Evolutionary conservation across 2,329 filamentous ascomycete genomes (phyloP), one percentile per base, ranked within the genome.

Genomic region (Arthroderma sp.): DNA sequence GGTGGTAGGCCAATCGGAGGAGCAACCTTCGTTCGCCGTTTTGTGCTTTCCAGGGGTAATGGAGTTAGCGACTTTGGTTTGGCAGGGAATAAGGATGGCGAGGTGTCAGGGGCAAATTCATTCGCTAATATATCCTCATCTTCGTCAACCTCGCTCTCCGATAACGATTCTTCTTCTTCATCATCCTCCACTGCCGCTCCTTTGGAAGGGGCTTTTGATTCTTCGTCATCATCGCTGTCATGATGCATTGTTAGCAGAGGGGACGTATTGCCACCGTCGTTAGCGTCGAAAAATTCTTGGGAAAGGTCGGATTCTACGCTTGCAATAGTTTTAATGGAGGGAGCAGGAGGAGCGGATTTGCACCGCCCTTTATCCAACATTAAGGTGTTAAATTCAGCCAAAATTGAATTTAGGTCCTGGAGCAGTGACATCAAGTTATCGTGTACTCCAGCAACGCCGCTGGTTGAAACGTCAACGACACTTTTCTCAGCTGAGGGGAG

Each of bases 261-360:
- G 5, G 81, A 79, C 29, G 59, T 63, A 10, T 68, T 55, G 53
- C 76, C 75, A 53, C 76, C 75, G 42, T 78, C 82, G 56, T 83
- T 80, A 1, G 91, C 91, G 60, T 98, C 91, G 55, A 95, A 98
- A 65, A 96, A 98, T 59, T 96, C 89, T 46, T 94, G 85, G 2
- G 76, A 76, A 1, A 84, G 82, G 29, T 80, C 73, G 0, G 87
- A 94, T 50, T 94, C 88, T 44, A 93, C 77, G 57, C 87, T 94
- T 56, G 74, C 71, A 33, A 78, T 69, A 7, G 75, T 73, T 30
- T 62, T 68, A 3, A 73, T 63, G 5, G 78, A 71, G 4, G 80
- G 71, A 8, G 66, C 62, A 4, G 73, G 56, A 5, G 68, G 73
- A 44, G 76, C 66, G 11, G 30, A 36, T 10, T 32, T 22, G n/a